Base-by-base conservation (phyloP, 345 rosid species). In the Acer negundo region DNA sequence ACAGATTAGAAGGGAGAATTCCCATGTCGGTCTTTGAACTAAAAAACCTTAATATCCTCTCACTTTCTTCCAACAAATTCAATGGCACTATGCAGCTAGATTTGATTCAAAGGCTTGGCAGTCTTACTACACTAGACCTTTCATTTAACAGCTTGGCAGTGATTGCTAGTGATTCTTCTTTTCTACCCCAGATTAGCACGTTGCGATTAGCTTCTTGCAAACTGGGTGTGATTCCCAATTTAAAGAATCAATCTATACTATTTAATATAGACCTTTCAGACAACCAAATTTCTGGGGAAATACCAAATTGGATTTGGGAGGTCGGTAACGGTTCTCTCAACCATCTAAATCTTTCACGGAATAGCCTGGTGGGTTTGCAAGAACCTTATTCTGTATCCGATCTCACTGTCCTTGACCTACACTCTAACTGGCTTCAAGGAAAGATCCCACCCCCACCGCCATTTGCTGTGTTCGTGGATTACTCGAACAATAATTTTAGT, bases 171-270 rank as follows among this genome's bases (percentile, higher is more conserved):
- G 51, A 31, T 31, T 31, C 3, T 66, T 9, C 72, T 12, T 55
- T 55, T 7, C 77, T 20, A n/a, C 72, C 85, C 11, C 24, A 67
- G 9, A 0, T 91, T 0, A 22, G 2, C 47, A 82, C 66, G 19
- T 11, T 89, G 8, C 81, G 8, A 65, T 62, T 91, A 74, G 89
- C 87, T 56, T 85, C 90, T 10, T 87, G 94, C 83, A 85, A 83
- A 2, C 23, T 89, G 23, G 67, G 0, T 0, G 3, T 4, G n/a
- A 77, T 91, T 15, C 94, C 94, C 0, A 46, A 79, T 3, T 61
- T 91, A 6, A 75, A 73, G 6, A 63, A 13, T 67, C 90, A 82
- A 31, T 38, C 0, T 0, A 16, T 1, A 6, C 82, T 91, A 8
- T 0, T 0, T 10, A 0, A 0, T 15, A 72, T 91, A 12, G 92